Conservation (phyloP, 257 asterid species). For the Solanum chmielewskii region DNA sequence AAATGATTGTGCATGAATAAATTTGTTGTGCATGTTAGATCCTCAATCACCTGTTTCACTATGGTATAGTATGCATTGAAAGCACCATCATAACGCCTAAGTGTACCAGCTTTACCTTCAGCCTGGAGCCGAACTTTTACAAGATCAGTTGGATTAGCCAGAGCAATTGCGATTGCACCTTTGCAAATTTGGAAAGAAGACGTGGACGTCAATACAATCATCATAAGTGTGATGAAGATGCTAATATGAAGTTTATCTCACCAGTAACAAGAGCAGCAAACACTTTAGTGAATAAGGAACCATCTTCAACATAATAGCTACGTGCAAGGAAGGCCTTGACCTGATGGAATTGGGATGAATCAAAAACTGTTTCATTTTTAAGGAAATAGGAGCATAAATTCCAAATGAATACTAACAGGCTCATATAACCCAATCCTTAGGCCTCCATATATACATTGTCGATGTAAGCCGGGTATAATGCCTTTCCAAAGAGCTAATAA, state of each 20-base stretch:
- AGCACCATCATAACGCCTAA: constrained; percentile 77
- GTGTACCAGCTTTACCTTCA: constrained; percentile 71
- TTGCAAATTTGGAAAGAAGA: constrained; percentile 6
- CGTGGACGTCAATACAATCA: neutral
- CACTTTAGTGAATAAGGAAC: constrained; percentile 58
- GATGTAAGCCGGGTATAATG: constrained; percentile 77
- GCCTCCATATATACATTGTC: constrained; percentile 86
- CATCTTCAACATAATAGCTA: constrained; percentile 42
- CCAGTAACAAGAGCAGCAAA: constrained; percentile 83
- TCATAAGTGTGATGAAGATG: neutral
- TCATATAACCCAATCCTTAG: constrained; percentile 73
- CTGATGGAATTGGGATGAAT: constrained; percentile 19
- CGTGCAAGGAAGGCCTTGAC: constrained; percentile 57
- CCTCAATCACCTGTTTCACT: constrained; percentile 50
- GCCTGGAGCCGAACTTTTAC: constrained; percentile 96
- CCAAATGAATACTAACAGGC: constrained; percentile 42
- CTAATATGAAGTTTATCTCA: constrained; percentile 11
- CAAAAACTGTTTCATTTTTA: neutral
- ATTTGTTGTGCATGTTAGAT: neutral
- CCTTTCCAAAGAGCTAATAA: constrained; percentile 83
- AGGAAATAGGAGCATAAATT: neutral
- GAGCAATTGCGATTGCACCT: constrained; percentile 93
- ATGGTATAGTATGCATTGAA: constrained; percentile 73
- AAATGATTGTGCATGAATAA: constrained; percentile 13
- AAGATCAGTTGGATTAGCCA: constrained; percentile 97